A percentile compares a stretch with the other conserved stretches of the same genome.
These are phyloP conservation scores for Coemansia sp. DNA, from an alignment of 192 early-diverging fungal genomes.

Conservation along the genomic window DNA sequence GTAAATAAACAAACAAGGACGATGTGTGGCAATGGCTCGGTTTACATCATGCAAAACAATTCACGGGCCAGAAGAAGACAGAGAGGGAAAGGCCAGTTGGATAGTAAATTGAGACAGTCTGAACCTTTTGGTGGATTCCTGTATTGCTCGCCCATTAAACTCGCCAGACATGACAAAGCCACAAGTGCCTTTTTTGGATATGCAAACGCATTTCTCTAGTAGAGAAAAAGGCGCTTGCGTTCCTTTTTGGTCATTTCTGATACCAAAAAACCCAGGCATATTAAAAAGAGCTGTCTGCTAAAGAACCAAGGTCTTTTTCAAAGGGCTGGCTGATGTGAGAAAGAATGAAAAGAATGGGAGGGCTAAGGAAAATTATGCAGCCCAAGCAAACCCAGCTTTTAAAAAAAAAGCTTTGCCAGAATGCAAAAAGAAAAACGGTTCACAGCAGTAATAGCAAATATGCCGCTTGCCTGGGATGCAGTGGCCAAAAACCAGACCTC, in stretches of 20 bases:
- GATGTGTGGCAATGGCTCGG: no score
- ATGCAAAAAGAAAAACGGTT: background rate
- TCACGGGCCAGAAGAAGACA: no score
- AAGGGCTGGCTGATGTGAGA: background rate
- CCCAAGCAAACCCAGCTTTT: background rate
- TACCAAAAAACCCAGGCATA: background rate
- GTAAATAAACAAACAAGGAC: background rate
- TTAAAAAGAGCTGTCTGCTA: background rate
- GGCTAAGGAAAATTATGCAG: background rate
- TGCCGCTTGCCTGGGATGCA: constrained; percentile 59
- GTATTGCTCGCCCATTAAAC: no score
- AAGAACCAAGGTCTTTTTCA: background rate
- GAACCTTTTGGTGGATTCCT: no score
- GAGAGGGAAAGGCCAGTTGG: no score
- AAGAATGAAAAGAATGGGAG: background rate
- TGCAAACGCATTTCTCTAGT: background rate
- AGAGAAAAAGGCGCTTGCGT: background rate
- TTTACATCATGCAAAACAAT: no score
- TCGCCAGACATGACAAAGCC: background rate
- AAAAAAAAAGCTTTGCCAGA: background rate
- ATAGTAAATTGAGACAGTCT: no score
- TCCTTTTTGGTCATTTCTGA: background rate
- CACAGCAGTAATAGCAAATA: constrained; percentile 24
- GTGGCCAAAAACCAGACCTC: background rate
- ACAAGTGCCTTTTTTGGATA: background rate